phyloP scores from a whole-genome alignment of 2,329 filamentous ascomycete species.

The Neofusicoccum umdonicola region DNA sequence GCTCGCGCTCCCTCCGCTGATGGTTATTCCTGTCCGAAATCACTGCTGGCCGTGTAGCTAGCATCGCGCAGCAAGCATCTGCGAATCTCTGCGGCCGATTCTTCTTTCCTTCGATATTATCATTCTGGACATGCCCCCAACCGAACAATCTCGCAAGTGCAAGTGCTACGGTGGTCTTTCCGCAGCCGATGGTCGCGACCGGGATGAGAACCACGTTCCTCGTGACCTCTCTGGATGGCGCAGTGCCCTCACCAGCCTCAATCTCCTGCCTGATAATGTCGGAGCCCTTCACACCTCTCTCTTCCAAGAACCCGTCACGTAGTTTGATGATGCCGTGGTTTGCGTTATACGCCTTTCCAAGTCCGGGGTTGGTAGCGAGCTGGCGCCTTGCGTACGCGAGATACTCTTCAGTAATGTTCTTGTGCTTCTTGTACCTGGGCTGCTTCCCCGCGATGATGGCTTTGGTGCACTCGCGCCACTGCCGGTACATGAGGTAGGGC shows the following conservation, averaged over 20 bases:
- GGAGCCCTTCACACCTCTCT: slow-evolving; percentile 79
- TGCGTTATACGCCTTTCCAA: slow-evolving; percentile 70
- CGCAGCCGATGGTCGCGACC: slow-evolving; percentile 90
- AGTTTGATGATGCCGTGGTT: slow-evolving; percentile 96
- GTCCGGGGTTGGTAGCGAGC: slow-evolving; percentile 64
- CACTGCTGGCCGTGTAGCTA: slow-evolving; percentile 68
- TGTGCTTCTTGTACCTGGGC: slow-evolving; percentile 81
- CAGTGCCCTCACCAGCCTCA: slow-evolving; percentile 50
- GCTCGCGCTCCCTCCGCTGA: slow-evolving; percentile 78
- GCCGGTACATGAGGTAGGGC: slow-evolving; percentile 96
- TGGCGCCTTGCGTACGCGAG: slow-evolving; percentile 74
- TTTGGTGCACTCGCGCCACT: slow-evolving; percentile 98
- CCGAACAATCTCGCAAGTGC: slow-evolving; percentile 79
- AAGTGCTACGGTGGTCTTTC: slow-evolving; percentile 89
- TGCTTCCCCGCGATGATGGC: slow-evolving; percentile 72
- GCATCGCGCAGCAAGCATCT: slow-evolving; percentile 62
- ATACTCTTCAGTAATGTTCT: slow-evolving; percentile 87
- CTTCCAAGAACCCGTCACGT: slow-evolving; percentile 80
- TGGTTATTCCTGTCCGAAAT: slow-evolving; percentile 96
- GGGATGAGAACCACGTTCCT: slow-evolving; percentile 79
- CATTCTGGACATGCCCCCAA: slow-evolving; percentile 95
- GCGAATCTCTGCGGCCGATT: slow-evolving; percentile 77
- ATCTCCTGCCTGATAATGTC: slow-evolving; percentile 80
- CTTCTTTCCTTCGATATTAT: slow-evolving; percentile 80
- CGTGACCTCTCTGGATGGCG: slow-evolving; percentile 54